Evolutionary conservation across 2,329 filamentous ascomycete species (phyloP).

Genomic region (Trichoderma koningii): DNA sequence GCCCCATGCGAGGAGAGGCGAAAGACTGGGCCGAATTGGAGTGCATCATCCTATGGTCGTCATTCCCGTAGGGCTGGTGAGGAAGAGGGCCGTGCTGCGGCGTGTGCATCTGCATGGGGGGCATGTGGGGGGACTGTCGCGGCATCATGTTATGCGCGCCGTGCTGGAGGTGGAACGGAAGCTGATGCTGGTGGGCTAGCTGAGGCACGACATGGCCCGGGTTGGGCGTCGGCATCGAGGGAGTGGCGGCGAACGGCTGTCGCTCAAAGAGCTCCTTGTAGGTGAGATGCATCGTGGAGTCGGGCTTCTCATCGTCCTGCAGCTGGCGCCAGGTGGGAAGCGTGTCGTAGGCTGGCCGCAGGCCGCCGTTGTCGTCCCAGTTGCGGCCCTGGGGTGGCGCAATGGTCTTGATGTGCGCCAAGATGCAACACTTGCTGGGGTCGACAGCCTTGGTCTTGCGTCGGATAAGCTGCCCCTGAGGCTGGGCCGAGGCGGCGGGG

Average conservation of each 20-base stretch:
- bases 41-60: constrained; percentile 87
- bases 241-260: constrained; percentile 53
- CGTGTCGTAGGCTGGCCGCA: constrained; percentile 82
- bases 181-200: constrained; percentile 78
- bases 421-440: constrained; percentile 65
- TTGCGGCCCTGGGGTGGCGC: constrained; percentile 57
- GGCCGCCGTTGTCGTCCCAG: constrained; percentile 76
- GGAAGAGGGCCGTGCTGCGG: constrained; percentile 70
- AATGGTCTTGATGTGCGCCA: constrained; percentile 57
- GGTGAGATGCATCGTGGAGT: constrained; percentile 64
- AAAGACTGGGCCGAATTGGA: constrained; percentile 82
- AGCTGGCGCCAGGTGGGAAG: constrained; percentile 79
- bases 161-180: constrained; percentile 81
- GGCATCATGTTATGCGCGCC: constrained; percentile 67
- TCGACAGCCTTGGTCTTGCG: constrained; percentile 74
- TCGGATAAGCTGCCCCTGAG: constrained; percentile 56
- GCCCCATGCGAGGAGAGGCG: constrained; percentile 77
- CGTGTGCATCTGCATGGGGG: constrained; percentile 74
- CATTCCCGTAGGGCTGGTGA: constrained; percentile 68
- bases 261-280: constrained; percentile 81
- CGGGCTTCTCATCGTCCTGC: constrained; percentile 68
- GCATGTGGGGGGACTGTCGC: constrained; percentile 72
- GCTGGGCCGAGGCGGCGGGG: constrained; percentile 23
- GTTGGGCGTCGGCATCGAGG: constrained; percentile 67
- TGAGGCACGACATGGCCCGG: constrained; percentile 70